These are phyloP conservation scores for Leccinum disarticulatum DNA, from an alignment of 768 basidiomycete genomes.

Conservation along the genomic window DNA sequence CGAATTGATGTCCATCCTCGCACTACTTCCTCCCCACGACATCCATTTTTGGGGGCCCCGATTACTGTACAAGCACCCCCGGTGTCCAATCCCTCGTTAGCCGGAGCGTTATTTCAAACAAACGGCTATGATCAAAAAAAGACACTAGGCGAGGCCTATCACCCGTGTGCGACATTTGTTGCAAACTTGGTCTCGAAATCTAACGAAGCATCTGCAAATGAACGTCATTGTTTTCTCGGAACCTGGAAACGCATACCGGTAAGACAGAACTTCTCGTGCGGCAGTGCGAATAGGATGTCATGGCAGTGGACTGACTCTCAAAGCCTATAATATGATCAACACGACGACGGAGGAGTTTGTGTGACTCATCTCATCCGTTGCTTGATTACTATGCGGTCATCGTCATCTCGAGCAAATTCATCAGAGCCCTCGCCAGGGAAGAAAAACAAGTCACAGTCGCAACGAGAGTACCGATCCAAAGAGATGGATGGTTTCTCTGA, in stretches of 20 bases:
- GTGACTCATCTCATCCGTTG: conserved; percentile 15
- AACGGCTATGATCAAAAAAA: neutral
- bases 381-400: conserved; percentile 14
- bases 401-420: conserved; percentile 10
- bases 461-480: conserved; percentile 31
- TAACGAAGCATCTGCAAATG: neutral
- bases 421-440: conserved; percentile 10
- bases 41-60: neutral
- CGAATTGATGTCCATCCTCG: neutral
- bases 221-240: neutral
- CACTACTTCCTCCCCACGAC: neutral
- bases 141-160: neutral
- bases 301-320: conserved; percentile 1
- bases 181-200: neutral
- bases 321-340: conserved; percentile 17
- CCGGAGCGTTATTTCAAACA: neutral
- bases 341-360: neutral
- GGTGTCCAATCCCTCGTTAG: conserved; percentile 1
- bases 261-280: neutral
- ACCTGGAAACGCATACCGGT: neutral
- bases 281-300: conserved; percentile 1
- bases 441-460: conserved; percentile 27
- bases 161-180: neutral
- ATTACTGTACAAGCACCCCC: neutral
- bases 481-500: conserved; percentile 34